These are phyloP conservation scores for Micractinium conductrix DNA, from an alignment of 139 green algal species.

Conservation along the genomic window DNA sequence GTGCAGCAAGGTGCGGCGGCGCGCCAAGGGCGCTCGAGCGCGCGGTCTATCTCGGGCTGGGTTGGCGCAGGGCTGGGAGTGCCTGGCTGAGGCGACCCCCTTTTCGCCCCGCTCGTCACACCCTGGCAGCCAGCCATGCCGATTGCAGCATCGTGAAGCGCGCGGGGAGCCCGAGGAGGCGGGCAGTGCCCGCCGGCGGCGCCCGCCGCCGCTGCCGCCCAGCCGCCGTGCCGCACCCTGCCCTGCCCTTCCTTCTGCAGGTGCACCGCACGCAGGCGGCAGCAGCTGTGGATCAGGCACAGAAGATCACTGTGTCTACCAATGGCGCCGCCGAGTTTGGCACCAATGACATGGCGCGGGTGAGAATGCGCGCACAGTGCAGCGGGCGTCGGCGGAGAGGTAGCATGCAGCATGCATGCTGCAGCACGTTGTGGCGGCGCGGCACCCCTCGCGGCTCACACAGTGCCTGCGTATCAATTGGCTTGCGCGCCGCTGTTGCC, in stretches of 20 bases:
- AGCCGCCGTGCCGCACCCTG: not conserved
- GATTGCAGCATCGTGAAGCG: not conserved
- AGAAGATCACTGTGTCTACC: constrained; percentile 18
- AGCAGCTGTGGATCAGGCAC: constrained; percentile 1
- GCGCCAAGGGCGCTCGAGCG: not conserved
- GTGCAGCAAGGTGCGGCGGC: not conserved
- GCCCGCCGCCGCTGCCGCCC: not conserved
- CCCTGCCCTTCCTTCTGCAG: not conserved
- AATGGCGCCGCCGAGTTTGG: constrained; percentile 8
- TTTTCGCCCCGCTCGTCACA: not conserved
- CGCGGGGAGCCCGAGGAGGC: not conserved
- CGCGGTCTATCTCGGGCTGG: not conserved
- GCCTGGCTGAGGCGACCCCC: not conserved
- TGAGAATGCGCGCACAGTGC: not conserved
- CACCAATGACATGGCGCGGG: constrained; percentile 13
- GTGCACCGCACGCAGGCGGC: constrained; percentile 14
- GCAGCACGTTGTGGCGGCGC: not conserved
- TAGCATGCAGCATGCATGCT: not conserved
- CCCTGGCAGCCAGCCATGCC: no score
- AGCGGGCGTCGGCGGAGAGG: not conserved
- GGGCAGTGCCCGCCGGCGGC: not conserved
- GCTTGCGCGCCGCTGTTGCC: no score
- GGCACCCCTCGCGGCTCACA: not conserved
- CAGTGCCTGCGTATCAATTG: not conserved
- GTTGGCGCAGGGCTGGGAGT: not conserved